Evolutionary conservation across 176 grass and related monocot genomes (phyloP), one percentile per base, ranked within the genome.

Genomic region (Lolium multiflorum): DNA sequence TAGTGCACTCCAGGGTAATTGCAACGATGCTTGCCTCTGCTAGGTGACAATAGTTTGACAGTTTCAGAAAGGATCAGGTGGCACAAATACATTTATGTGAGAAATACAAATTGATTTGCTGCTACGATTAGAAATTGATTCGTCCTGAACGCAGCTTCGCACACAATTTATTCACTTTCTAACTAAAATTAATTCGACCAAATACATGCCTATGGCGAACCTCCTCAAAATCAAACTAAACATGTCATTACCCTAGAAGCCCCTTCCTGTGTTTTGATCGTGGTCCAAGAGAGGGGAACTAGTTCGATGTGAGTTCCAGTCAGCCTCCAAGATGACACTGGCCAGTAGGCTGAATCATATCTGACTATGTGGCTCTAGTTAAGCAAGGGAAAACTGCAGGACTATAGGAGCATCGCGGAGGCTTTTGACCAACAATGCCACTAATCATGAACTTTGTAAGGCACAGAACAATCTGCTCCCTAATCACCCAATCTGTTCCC

Each of bases 1-100:
- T 74, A 57, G 90, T 85, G 41, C 69, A 54, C 51, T 54, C 51
- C 51, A 6, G 51, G 51, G 51, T 17, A 54, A 17, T 54, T 4
- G 5, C 15, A 8, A 58, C 56, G 59, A 94, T 86, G 65, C 78
- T 87, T 0, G 78, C 86, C 76, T 95, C 96, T 98, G 81, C 51
- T 81, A 22, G 41, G 70, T 17, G 38, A 83, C 31, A 24, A 80
- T 20, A 31, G n/a, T 37, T 15, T 25, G 26, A 51, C 71, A 21
- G 24, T 52, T 79, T 64, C 4, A 63, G 16, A 43, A 78, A 82
- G 71, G 47, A 81, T 9, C 41, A 39, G 6, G 6, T 47, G n/a
- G 11, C 28, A 31, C 31, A 16, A 54, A 82, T 28, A 24, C 48
- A 54, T 22, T 11, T 9, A 11, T 60, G 18, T 8, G 18, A 58